phyloP scores from a whole-genome alignment of 2,329 filamentous ascomycete species.

The Grosmannia penicillata region DNA sequence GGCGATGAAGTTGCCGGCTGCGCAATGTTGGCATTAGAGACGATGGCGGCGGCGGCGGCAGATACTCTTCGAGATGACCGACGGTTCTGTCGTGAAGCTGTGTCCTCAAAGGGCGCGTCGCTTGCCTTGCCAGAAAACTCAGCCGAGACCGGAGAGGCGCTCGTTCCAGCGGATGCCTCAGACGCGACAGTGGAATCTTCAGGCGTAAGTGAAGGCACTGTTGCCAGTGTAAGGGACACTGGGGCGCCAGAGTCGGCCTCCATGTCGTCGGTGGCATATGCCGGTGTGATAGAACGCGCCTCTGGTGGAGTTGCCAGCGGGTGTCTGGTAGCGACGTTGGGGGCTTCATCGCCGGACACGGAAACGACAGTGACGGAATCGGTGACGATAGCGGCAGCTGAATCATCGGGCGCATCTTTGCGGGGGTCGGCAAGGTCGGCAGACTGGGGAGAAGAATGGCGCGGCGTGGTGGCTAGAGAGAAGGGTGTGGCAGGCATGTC shows the following conservation, averaged over 20 bases:
- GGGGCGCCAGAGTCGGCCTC: no score
- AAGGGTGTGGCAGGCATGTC: background rate
- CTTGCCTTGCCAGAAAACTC: background rate
- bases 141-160: no score
- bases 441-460: background rate
- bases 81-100: background rate
- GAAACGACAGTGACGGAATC: background rate
- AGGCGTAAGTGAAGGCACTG: no score
- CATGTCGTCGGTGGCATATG: background rate
- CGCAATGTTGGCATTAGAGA: no score
- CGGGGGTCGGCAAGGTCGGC: background rate
- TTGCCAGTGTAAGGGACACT: no score
- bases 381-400: background rate
- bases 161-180: no score
- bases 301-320: background rate
- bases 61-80: background rate
- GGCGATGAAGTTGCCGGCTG: background rate
- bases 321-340: background rate
- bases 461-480: background rate
- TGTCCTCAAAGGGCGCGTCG: background rate
- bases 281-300: background rate
- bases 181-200: no score
- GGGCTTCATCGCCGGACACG: no score
- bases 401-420: background rate
- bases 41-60: background rate